Evolutionary conservation across 2,329 filamentous ascomycete species (phyloP).

Genomic region (Sporothrix protearum): DNA sequence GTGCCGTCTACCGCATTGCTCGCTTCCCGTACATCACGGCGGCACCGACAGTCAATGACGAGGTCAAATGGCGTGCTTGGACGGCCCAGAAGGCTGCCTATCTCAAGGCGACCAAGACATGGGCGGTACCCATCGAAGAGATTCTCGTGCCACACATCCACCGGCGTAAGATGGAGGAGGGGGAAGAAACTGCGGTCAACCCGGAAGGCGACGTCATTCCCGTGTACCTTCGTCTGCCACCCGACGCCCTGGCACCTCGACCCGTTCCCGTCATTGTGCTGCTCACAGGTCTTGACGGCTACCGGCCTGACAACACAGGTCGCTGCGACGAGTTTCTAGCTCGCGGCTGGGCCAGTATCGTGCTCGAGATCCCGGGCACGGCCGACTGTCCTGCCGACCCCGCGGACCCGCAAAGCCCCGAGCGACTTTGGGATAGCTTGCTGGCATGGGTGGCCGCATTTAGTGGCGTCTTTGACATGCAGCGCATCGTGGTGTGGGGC

Average conservation of each 20-base stretch:
- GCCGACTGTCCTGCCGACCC: conserved; percentile 64
- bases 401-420: conserved; percentile 55
- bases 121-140: conserved; percentile 59
- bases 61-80: conserved; percentile 60
- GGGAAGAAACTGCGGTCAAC: conserved; percentile 32
- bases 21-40: conserved; percentile 60
- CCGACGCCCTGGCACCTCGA: conserved; percentile 37
- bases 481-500: conserved; percentile 59
- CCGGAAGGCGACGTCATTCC: conserved; percentile 57
- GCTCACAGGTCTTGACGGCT: conserved; percentile 61
- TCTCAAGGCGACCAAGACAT: conserved; percentile 52
- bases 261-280: conserved; percentile 50
- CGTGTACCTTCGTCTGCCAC: conserved; percentile 61
- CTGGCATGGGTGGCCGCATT: conserved; percentile 55
- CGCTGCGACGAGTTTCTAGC: conserved; percentile 59
- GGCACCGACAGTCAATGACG: conserved; percentile 40
- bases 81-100: conserved; percentile 62
- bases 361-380: conserved; percentile 63
- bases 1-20: conserved; percentile 68
- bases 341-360: conserved; percentile 60
- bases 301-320: conserved; percentile 59
- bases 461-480: conserved; percentile 51
- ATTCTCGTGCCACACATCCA: conserved; percentile 58
- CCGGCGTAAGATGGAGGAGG: conserved; percentile 25
- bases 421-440: conserved; percentile 60